Evolutionary conservation across 805 yeast genomes (phyloP), one percentile per base, ranked within the genome.

Genomic region (Phaffomyces antillensis): DNA sequence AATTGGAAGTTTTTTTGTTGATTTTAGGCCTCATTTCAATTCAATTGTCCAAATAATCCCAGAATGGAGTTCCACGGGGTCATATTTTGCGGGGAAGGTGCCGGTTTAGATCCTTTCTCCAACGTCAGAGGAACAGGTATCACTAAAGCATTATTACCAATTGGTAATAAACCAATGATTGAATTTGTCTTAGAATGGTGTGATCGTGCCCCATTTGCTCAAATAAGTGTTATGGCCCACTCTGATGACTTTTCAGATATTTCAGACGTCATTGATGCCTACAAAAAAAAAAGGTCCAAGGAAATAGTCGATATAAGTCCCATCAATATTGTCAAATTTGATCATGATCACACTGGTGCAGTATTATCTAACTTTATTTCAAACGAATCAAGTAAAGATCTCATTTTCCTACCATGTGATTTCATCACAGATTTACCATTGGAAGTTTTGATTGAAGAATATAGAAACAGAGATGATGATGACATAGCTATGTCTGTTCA

Each of bases 141-240:
- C 7, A 77, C 95, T 9, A 93, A 93, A 67, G 95, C 97, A 0
- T 68, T 90, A 40, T 65, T 95, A 37, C 98, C 98, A 2, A 72
- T 93, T 32, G 98, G 93, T 8, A 90, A 90, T 62, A 76, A 76
- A 56, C 95, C 96, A 13, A 82, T 93, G 88, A 68, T 93, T 37
- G 83, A 82, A 56, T 85, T 87, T 59, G 95, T 85, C 3, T 70
- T 93, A 32, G 90, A 85, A 54, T 93, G 98, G 98, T 90, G 98
- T 70, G 89, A 81, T 57, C 73, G 75, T 59, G 96, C 95, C 3
- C 81, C 81, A 47, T 90, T 90, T 64, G 76, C 76, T 39, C 76
- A 76, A 39, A 75, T 86, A 39, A 78, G 85, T 18, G 71, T 90
- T 17, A 82, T 86, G 8, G 70, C 77, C 10, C 78, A 75, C 43